Percentiles rank a stretch among this genome's conserved stretches.
Conservation (phyloP, 2,329 filamentous ascomycete genomes). For the Epichloe uncinata region DNA sequence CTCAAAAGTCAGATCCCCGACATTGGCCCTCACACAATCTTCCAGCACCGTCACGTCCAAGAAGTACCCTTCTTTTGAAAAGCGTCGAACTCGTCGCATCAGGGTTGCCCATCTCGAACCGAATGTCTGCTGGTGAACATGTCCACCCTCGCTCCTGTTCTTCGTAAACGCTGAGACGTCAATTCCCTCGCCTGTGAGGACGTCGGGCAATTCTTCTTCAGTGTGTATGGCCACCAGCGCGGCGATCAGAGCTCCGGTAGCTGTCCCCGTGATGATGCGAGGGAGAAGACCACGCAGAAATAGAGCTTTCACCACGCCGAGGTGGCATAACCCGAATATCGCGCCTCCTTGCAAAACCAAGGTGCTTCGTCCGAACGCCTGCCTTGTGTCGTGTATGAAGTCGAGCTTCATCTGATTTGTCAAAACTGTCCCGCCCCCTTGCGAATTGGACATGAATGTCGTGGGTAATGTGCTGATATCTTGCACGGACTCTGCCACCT, state of each 20-base stretch:
- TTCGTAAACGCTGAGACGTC: constrained; percentile 65
- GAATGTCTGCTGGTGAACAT: constrained; percentile 23
- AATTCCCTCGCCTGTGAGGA: constrained; percentile 68
- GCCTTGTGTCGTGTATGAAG: constrained; percentile 72
- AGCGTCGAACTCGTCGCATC: constrained; percentile 51
- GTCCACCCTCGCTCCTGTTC: constrained; percentile 16
- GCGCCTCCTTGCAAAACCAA: constrained; percentile 81
- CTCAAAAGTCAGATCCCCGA: constrained; percentile 84
- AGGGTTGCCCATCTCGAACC: constrained; percentile 43
- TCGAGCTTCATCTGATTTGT: constrained; percentile 72
- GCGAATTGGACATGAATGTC: constrained; percentile 23
- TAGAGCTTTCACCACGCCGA: constrained; percentile 81
- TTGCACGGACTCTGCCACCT: constrained; percentile 68
- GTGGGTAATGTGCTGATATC: constrained; percentile 59
- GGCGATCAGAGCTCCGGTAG: constrained; percentile 79
- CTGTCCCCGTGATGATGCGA: constrained; percentile 82
- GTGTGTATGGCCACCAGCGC: constrained; percentile 79
- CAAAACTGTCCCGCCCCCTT: constrained; percentile 29
- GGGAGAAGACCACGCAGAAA: constrained; percentile 71
- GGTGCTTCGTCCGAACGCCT: constrained; percentile 76
- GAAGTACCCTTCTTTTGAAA: constrained; percentile 66
- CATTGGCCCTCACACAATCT: constrained; percentile 69
- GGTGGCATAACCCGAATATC: constrained; percentile 80
- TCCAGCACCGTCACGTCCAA: constrained; percentile 72
- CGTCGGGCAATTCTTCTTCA: constrained; percentile 65